Conservation (phyloP, 805 yeast species). For the Pichia scutulata region DNA sequence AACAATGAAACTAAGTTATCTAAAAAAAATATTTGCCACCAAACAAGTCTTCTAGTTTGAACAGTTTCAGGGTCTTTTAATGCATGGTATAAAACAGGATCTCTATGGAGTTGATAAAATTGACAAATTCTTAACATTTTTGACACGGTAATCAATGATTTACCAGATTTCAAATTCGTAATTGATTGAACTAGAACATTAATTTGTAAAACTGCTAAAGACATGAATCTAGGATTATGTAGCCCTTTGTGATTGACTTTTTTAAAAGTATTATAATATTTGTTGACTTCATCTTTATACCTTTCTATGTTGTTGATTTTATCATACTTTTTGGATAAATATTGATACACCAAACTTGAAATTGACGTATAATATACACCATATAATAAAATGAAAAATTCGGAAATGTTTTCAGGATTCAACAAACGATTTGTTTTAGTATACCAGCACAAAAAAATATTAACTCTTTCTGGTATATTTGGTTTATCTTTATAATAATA, state of each 20-base stretch:
- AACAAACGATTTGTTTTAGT: constrained; percentile 23
- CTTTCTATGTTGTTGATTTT: constrained; percentile 8
- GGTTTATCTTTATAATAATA: constrained; percentile 7
- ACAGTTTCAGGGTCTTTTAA: constrained; percentile 41
- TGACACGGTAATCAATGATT: constrained; percentile 18
- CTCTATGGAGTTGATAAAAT: constrained; percentile 42
- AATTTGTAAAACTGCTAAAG: constrained; percentile 17
- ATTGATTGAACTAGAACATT: constrained; percentile 20
- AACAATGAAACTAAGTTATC: constrained; percentile 36
- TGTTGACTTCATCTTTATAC: constrained; percentile 16
- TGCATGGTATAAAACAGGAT: constrained; percentile 47
- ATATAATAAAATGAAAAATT: constrained; percentile 17
- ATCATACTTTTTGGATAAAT: constrained; percentile 7
- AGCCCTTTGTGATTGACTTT: constrained; percentile 13
- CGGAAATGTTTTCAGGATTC: constrained; percentile 15
- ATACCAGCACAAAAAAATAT: constrained; percentile 38
- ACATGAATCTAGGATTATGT: constrained; percentile 20
- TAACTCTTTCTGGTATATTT: constrained; percentile 13
- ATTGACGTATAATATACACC: constrained; percentile 17
- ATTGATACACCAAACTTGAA: constrained; percentile 13
- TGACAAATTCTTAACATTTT: constrained; percentile 21
- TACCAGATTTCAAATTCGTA: constrained; percentile 20
- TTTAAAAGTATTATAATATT: constrained; percentile 15
- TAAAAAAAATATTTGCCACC: constrained; percentile 61
- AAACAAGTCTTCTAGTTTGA: constrained; percentile 47